phyloP scores from a whole-genome alignment of 305 asterid species.

The Fraxinus dipetala region DNA sequence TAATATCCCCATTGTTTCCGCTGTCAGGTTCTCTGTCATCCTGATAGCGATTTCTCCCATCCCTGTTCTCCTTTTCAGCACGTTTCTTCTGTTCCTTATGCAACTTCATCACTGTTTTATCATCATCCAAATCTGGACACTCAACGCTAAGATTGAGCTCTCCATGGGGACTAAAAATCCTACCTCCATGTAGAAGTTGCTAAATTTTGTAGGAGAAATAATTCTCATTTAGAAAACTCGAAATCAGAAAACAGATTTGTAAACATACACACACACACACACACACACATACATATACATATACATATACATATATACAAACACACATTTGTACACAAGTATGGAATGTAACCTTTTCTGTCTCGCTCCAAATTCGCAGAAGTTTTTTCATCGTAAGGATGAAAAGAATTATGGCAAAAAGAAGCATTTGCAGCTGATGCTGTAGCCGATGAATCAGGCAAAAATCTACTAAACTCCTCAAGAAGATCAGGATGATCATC shows the following conservation, averaged over 20 bases:
- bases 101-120: conserved; percentile 62
- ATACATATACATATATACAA: too few species aligned
- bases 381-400: conserved; percentile 64
- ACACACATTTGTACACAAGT: not conserved
- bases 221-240: conserved; percentile 18
- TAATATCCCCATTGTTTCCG: conserved; percentile 64
- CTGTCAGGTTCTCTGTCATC: conserved; percentile 64
- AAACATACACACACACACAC: not conserved
- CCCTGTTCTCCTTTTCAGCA: conserved; percentile 68
- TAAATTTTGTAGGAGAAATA: conserved; percentile 23
- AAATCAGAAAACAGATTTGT: conserved; percentile 3
- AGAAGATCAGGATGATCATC: conserved; percentile 72
- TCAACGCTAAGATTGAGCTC: conserved; percentile 78
- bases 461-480: conserved; percentile 63
- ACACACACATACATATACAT: too few species aligned
- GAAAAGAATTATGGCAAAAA: conserved; percentile 45
- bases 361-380: too few species aligned
- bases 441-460: conserved; percentile 51
- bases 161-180: conserved; percentile 56
- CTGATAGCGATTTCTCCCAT: conserved; percentile 64
- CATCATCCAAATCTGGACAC: conserved; percentile 74
- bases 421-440: conserved; percentile 40
- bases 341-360: conserved; percentile 56
- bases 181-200: conserved; percentile 68
- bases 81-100: conserved; percentile 84